A percentile compares a stretch with the other conserved stretches of the same genome.
Evolutionary conservation across 352 stramenopile species (phyloP).

Genomic region (Pythium dissotocum): DNA sequence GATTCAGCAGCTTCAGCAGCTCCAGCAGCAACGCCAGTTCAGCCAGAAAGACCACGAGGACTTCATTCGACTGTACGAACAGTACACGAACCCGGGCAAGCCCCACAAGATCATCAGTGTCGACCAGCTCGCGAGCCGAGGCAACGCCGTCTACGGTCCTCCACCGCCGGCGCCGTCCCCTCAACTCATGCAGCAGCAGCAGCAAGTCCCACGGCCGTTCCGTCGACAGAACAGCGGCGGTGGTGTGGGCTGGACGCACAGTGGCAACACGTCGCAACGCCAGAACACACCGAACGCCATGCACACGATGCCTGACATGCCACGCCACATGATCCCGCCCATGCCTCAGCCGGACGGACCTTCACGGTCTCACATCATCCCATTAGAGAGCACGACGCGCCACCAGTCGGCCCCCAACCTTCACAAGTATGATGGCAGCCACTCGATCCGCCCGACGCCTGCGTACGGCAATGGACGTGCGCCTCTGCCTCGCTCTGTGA

Average conservation of each 20-base stretch:
- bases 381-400: background rate
- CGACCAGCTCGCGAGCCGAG: slow-evolving; percentile 12
- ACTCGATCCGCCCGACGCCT: background rate
- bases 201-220: slow-evolving; percentile 8
- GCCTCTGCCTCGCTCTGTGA: background rate
- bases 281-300: slow-evolving; percentile 6
- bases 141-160: background rate
- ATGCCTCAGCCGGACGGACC: slow-evolving; percentile 20
- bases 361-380: slow-evolving; percentile 18
- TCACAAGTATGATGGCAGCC: background rate
- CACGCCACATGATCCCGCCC: slow-evolving; percentile 24
- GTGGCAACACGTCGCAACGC: background rate
- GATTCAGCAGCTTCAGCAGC: slow-evolving; percentile 22
- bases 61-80: slow-evolving; percentile 21
- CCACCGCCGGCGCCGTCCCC: background rate
- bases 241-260: slow-evolving; percentile 20
- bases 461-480: background rate
- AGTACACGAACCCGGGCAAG: slow-evolving; percentile 15
- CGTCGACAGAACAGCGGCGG: slow-evolving; percentile 11
- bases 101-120: slow-evolving; percentile 19
- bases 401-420: slow-evolving; percentile 17
- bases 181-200: background rate
- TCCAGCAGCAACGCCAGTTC: slow-evolving; percentile 20
- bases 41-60: slow-evolving; percentile 21
- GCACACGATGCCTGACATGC: slow-evolving; percentile 16